phyloP scores from a whole-genome alignment of 345 rosid genomes.

The Brassica nigra region DNA sequence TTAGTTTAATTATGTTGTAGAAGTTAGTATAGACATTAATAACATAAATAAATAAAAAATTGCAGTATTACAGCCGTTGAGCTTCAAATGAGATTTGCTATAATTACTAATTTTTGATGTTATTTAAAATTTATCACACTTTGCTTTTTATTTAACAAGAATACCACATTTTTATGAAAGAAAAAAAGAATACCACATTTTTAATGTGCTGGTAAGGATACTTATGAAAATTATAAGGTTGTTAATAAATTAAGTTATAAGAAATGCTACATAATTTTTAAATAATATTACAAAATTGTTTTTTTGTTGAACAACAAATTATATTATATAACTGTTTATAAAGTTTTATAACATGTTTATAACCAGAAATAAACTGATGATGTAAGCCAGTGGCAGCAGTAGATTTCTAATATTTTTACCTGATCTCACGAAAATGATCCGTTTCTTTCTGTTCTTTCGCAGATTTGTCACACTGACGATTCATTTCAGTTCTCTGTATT shows the following conservation, averaged over 20 bases:
- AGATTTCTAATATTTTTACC: not conserved
- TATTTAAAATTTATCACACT: not conserved
- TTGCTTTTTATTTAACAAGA: not conserved
- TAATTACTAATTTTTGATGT: not conserved
- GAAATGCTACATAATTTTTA: not conserved
- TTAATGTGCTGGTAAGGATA: not conserved
- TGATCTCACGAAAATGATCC: not conserved
- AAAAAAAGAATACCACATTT: too few relatives aligned
- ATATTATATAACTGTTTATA: not conserved
- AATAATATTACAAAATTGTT: not conserved
- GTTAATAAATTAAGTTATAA: not conserved
- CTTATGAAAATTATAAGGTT: not conserved
- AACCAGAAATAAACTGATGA: conserved; percentile 8
- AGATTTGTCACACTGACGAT: not conserved
- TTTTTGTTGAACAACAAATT: too few relatives aligned
- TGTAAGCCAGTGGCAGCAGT: conserved; percentile 2
- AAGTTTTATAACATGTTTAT: not conserved
- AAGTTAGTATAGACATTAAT: not conserved
- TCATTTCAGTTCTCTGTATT: conserved; percentile 4
- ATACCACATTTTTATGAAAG: too few relatives aligned
- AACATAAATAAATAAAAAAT: too few relatives aligned
- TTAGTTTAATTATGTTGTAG: not conserved
- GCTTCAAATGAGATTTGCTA: not conserved
- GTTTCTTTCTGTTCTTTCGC: not conserved
- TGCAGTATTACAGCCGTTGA: not conserved